These are phyloP conservation scores for Porogramme epimiltina DNA, from an alignment of 1,284 basidiomycete genomes.

Conservation along the genomic window DNA sequence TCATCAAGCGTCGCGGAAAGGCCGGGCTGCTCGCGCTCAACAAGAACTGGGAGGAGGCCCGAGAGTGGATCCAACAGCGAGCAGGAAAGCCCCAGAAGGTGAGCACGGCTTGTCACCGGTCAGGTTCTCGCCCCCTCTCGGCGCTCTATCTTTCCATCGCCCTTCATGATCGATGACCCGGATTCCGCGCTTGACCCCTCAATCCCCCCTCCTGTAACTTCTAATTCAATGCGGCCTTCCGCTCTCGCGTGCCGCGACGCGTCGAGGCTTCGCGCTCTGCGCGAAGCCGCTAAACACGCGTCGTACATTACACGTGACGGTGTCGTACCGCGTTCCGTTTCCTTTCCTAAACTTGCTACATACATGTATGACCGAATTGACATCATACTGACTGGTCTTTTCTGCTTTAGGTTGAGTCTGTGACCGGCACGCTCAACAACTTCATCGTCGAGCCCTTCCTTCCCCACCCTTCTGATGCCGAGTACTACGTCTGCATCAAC, in stretches of 20 bases:
- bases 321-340: conserved; percentile 3
- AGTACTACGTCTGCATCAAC: conserved; percentile 99
- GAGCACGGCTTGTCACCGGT: conserved; percentile 27
- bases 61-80: conserved; percentile 85
- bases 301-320: conserved; percentile 15
- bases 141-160: conserved; percentile 10
- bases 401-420: conserved; percentile 77
- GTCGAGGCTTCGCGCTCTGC: conserved; percentile 8
- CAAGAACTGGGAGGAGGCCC: conserved; percentile 88
- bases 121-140: conserved; percentile 13
- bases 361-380: background rate
- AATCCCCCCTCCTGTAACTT: background rate
- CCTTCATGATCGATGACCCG: conserved; percentile 7
- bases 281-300: conserved; percentile 20
- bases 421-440: conserved; percentile 93
- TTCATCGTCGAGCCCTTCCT: conserved; percentile 99
- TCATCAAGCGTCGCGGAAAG: conserved; percentile 99
- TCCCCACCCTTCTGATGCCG: conserved; percentile 91
- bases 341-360: conserved; percentile 1
- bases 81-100: conserved; percentile 96
- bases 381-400: conserved; percentile 4
- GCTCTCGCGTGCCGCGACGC: conserved; percentile 14
- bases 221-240: background rate
- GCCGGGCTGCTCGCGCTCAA: conserved; percentile 94
- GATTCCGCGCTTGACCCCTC: background rate